Evolutionary conservation across 352 stramenopile species (phyloP), one percentile per base, ranked within the genome.

Genomic region (Globisporangium polare): DNA sequence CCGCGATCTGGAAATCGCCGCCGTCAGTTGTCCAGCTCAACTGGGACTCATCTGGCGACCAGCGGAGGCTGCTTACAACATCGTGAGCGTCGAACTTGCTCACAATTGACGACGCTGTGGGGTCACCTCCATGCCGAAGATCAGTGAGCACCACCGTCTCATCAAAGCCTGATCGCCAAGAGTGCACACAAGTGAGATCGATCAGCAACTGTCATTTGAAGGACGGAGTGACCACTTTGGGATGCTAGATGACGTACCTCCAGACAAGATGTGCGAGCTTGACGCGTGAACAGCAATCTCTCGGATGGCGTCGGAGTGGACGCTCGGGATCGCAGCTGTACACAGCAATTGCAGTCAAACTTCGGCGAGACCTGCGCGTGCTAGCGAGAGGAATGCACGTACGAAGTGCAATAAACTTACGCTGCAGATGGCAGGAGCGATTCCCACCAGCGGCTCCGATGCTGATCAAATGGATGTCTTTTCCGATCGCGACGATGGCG

Each of bases 11-110:
- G 49, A 92, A 89, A 17, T 89, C 79, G 6, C 86, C 86, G 26
- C 76, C 80, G 61, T 94, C 86, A 2, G 86, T 92, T 5, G 86
- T 94, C 86, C 83, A 94, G 54, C 86, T 94, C 33, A 94, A 52
- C 5, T 79, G 71, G 2, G 72, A 66, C 18, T 73, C 58, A 0
- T 53, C 60, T 20, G 75, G 79, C 12, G 78, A 71, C 86, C 83
- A 94, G 2, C 86, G 81, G 43, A 94, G 33, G 53, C 86, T 94
- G 58, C 83, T 92, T 20, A 94, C 83, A 8, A 94, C 86, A 46
- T 94, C 80, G n/a, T 71, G 67, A 0, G 83, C 83, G 33, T 92
- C 72, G 43, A 83, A 90, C 35, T 92, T 92, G 27, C 61, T 61
- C 1, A 86, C 58, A 18, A 90, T 63, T 1, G 63, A 63, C 5